These are phyloP conservation scores for Betula pendula DNA, from an alignment of 306 rosid species.

Conservation along the genomic window DNA sequence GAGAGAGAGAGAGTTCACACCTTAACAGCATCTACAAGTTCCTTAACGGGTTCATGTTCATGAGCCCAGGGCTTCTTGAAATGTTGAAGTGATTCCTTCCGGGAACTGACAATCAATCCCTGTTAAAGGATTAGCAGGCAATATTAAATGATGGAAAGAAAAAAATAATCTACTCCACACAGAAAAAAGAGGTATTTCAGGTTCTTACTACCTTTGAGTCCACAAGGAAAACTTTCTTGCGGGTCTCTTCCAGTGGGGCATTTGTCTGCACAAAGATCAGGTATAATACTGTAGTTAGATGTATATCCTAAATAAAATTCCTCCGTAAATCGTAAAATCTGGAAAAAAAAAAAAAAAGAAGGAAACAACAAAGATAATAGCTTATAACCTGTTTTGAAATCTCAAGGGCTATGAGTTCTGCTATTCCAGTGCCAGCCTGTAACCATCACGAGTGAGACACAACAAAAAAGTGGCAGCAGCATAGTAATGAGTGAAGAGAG, in stretches of 20 bases:
- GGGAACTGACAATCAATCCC: conserved; percentile 87
- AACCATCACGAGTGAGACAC: conserved; percentile 38
- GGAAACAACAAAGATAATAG: conserved; percentile 7
- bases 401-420: conserved; percentile 95
- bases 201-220: conserved; percentile 77
- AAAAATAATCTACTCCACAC: conserved; percentile 11
- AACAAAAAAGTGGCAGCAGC: conserved; percentile 14
- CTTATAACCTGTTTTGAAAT: conserved; percentile 72
- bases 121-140: conserved; percentile 33
- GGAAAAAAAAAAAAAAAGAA: neutral
- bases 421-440: conserved; percentile 99
- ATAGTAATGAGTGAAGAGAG: neutral
- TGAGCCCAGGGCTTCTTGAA: conserved; percentile 98
- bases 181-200: conserved; percentile 10
- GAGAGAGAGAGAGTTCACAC: conserved; percentile 38
- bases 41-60: conserved; percentile 65
- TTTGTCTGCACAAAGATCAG: conserved; percentile 61
- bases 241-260: conserved; percentile 69
- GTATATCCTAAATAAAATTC: neutral
- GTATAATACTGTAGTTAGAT: conserved; percentile 12
- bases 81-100: conserved; percentile 86
- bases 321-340: neutral
- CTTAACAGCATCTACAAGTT: conserved; percentile 68
- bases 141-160: conserved; percentile 28
- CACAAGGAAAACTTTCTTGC: conserved; percentile 85